Evolutionary conservation across 768 basidiomycete species (phyloP), one percentile per base, ranked within the genome.

Genomic region (Lepiota brunneoincarnata): DNA sequence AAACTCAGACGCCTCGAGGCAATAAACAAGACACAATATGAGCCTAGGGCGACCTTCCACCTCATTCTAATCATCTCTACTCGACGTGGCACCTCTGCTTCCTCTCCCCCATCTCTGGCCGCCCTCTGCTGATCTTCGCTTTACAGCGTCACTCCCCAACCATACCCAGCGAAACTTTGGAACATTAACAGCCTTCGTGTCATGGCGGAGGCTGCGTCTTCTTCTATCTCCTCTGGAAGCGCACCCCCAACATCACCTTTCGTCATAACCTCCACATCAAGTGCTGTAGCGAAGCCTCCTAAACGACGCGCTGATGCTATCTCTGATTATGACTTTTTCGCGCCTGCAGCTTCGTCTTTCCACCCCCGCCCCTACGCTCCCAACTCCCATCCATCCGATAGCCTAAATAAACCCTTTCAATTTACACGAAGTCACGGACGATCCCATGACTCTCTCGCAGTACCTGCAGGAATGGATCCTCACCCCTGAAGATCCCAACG

Each of bases 401-500:
- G 59, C 48, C 64, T 56, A 44, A 59, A 68, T 14, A 61, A 54
- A 34, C 35, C 47, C 47, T 48, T 63, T 48, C 59, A 66, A 51
- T 49, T 69, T 58, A 61, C 65, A n/a, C 69, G 73, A 52, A 63
- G 51, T 44, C 67, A 65, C 18, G 51, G 65, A 1, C 72, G 71
- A 51, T 55, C 69, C n/a, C 65, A 74, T 49, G 76, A 75, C n/a
- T 54, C 74, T 5, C 70, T 80, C 51, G 68, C 73, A 3, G 64
- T 79, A 3, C 77, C 81, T 14, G 75, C 77, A 20, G 74, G 78
- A 56, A 81, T 83, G 79, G 89, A 91, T 62, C 89, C 89, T 1
- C 76, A 78, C 11, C 78, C 77, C 4, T 74, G 76, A n/a, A n/a
- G 90, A 92, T 61, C 80, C 82, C 18, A 76, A 73, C 49, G 78